Evolutionary conservation across 441 rosid genomes (phyloP).

Genomic region (Corymbia calophylla): DNA sequence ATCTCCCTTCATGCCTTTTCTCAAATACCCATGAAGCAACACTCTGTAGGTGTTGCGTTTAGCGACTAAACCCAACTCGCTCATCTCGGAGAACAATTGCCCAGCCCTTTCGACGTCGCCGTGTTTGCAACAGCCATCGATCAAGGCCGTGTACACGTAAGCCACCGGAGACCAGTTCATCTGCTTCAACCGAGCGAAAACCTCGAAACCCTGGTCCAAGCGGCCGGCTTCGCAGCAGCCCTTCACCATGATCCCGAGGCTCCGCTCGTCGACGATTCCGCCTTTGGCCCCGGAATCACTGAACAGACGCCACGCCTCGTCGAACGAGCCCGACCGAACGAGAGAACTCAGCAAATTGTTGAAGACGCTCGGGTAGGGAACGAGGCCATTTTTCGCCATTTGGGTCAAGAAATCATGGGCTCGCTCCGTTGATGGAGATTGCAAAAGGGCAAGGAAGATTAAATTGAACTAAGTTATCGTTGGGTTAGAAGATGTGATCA

Average conservation of each 20-base stretch:
- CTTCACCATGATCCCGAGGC: conserved; percentile 65
- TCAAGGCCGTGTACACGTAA: conserved; percentile 66
- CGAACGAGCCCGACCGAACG: conserved; percentile 27
- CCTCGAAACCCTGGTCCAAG: conserved; percentile 32
- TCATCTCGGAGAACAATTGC: conserved; percentile 44
- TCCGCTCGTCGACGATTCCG: conserved; percentile 36
- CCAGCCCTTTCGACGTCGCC: conserved; percentile 50
- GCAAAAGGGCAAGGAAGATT: conserved; percentile 40
- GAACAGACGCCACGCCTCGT: conserved; percentile 38
- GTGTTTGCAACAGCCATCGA: conserved; percentile 72
- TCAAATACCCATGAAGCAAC: conserved; percentile 62
- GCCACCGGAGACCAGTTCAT: conserved; percentile 45
- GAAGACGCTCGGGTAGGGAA: conserved; percentile 28
- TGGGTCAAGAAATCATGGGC: conserved; percentile 39
- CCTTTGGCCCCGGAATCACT: conserved; percentile 18
- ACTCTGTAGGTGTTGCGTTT: conserved; percentile 66
- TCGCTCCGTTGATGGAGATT: conserved; percentile 22
- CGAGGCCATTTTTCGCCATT: conserved; percentile 39
- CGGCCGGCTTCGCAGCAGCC: conserved; percentile 58
- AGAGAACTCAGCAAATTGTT: conserved; percentile 39
- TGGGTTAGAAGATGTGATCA: conserved; percentile 40
- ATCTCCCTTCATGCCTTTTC: conserved; percentile 37
- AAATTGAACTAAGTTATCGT: conserved; percentile 10
- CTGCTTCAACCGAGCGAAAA: conserved; percentile 35
- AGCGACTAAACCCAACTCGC: conserved; percentile 46